Evolutionary conservation across 371 early-diverging fungal species (phyloP).

Genomic region (Mortierella sp.): DNA sequence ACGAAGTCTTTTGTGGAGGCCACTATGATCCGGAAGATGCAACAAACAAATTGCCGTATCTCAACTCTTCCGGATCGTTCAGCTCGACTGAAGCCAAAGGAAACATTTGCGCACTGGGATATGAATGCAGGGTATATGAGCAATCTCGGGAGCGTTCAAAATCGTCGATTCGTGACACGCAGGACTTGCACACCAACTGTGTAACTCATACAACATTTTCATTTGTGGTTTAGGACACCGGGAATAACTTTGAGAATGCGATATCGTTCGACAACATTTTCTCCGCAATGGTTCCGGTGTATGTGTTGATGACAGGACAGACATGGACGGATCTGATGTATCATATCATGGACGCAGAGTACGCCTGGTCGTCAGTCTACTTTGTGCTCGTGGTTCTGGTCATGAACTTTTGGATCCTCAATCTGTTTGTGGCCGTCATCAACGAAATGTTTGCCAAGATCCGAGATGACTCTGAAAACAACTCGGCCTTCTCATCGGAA

Average conservation of each 20-base stretch:
- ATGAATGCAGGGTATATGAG: constrained; percentile 64
- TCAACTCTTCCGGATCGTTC: neutral
- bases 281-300: constrained; percentile 70
- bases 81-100: constrained; percentile 66
- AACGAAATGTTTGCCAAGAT: constrained; percentile 81
- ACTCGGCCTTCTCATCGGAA: constrained; percentile 71
- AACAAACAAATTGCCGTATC: constrained; percentile 9
- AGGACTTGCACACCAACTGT: neutral
- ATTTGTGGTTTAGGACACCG: constrained; percentile 32
- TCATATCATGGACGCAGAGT: constrained; percentile 76
- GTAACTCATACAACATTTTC: neutral
- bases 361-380: constrained; percentile 67
- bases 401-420: constrained; percentile 80
- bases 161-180: neutral
- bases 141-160: neutral
- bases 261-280: constrained; percentile 74
- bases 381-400: constrained; percentile 74
- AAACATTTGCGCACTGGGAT: constrained; percentile 66
- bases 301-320: constrained; percentile 64
- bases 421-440: constrained; percentile 80
- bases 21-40: constrained; percentile 22
- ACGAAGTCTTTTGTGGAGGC: constrained; percentile 41
- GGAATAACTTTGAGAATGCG: constrained; percentile 49
- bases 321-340: constrained; percentile 83
- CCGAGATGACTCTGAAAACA: constrained; percentile 71